phyloP scores from a whole-genome alignment of 768 basidiomycete genomes.

The Rhodocollybia butyracea region DNA sequence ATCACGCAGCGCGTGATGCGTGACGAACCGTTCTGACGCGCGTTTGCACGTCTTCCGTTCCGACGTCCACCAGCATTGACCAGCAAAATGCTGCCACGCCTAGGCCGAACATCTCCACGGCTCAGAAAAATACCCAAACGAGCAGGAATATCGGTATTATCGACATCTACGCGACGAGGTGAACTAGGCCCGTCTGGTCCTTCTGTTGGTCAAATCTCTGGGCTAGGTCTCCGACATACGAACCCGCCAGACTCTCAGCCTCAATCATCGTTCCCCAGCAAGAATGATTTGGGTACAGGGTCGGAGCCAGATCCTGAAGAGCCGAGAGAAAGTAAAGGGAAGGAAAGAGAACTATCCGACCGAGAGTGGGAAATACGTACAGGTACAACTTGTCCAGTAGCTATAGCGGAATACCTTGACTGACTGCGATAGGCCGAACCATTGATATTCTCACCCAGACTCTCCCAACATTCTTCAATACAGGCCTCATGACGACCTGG shows the following conservation, averaged over 20 bases:
- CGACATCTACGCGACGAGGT: too few species aligned
- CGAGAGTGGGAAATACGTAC: slow-evolving; percentile 6
- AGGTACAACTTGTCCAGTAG: not conserved
- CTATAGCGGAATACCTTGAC: not conserved
- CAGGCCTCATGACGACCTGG: slow-evolving; percentile 2
- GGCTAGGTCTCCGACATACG: not conserved
- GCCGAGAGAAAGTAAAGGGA: not conserved
- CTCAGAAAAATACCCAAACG: too few species aligned
- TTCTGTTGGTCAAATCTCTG: too few species aligned
- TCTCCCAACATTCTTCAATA: slow-evolving; percentile 3
- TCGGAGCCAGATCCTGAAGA: not conserved
- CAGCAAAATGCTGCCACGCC: too few species aligned
- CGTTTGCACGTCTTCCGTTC: too few species aligned
- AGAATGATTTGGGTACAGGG: not conserved
- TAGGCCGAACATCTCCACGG: too few species aligned
- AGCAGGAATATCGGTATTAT: too few species aligned
- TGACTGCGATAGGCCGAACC: not conserved
- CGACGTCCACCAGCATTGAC: too few species aligned
- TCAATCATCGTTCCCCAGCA: not conserved
- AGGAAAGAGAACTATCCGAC: not conserved
- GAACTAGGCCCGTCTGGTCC: too few species aligned
- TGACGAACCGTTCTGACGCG: too few species aligned
- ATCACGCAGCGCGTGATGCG: too few species aligned
- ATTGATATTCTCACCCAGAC: slow-evolving; percentile 1
- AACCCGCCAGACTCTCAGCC: slow-evolving; percentile 1